These are phyloP conservation scores for Penicillium sumatraense DNA, from an alignment of 2,329 filamentous ascomycete genomes.

Conservation along the genomic window DNA sequence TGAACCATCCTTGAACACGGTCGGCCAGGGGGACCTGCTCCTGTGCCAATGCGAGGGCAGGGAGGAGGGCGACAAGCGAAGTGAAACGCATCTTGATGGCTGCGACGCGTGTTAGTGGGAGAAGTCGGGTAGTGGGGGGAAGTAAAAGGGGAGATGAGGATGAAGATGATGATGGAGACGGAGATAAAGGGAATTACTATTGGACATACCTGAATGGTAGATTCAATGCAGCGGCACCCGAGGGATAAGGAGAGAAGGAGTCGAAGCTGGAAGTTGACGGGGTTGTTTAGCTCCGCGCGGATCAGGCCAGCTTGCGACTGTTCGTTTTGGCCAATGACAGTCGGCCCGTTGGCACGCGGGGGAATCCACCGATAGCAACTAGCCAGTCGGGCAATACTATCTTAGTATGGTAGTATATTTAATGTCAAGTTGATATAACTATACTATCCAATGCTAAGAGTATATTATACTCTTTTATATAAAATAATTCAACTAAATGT, in stretches of 20 bases:
- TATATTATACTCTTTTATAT: too few relatives aligned
- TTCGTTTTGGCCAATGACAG: conserved; percentile 32
- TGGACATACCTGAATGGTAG: conserved; percentile 14
- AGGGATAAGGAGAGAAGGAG: conserved; percentile 24
- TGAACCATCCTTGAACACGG: conserved; percentile 52
- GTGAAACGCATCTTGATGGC: conserved; percentile 57
- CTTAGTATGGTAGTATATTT: background rate
- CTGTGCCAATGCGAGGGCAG: conserved; percentile 59
- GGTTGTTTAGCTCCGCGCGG: conserved; percentile 1
- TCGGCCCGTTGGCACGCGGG: conserved; percentile 16
- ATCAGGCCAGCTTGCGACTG: conserved; percentile 32
- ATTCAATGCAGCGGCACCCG: conserved; percentile 23
- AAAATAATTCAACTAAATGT: background rate
- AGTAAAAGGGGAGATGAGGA: background rate
- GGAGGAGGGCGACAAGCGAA: conserved; percentile 53
- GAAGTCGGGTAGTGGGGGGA: conserved; percentile 4
- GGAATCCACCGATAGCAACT: conserved; percentile 16
- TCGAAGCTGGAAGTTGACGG: conserved; percentile 7
- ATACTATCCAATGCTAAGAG: too few relatives aligned
- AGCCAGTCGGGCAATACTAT: too few relatives aligned
- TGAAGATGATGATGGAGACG: background rate
- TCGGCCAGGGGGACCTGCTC: conserved; percentile 60
- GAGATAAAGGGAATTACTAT: conserved; percentile 1
- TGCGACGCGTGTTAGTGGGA: conserved; percentile 23
- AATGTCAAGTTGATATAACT: too few relatives aligned